Percentiles rank a stretch among this genome's conserved stretches.
These are phyloP conservation scores for Exserohilum turcica DNA, from an alignment of 2,329 filamentous ascomycete genomes.

Conservation along the genomic window DNA sequence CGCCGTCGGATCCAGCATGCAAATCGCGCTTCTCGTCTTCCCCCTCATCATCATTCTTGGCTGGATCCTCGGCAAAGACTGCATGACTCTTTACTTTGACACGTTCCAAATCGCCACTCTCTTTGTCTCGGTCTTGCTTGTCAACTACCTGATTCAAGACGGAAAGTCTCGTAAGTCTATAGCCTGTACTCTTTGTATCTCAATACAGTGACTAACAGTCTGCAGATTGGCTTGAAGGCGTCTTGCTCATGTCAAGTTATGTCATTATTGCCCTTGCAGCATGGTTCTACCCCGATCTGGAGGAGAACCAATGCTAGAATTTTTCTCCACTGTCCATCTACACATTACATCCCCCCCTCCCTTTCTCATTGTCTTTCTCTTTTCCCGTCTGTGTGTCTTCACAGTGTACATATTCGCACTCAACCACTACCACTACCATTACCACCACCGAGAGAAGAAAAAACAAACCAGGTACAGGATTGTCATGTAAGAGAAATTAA, in stretches of 20 bases:
- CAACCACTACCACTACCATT: too few species aligned
- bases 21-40: constrained; percentile 67
- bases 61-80: constrained; percentile 63
- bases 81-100: constrained; percentile 81
- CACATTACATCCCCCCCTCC: too few species aligned
- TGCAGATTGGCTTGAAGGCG: constrained; percentile 63
- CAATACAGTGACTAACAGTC: constrained; percentile 22
- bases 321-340: not conserved
- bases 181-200: too few species aligned
- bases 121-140: constrained; percentile 61
- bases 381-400: too few species aligned
- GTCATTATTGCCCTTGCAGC: constrained; percentile 66
- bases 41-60: constrained; percentile 65
- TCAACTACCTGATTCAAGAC: constrained; percentile 68
- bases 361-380: too few species aligned
- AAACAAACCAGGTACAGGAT: too few species aligned
- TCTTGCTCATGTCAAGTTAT: constrained; percentile 64
- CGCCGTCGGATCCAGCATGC: constrained; percentile 68
- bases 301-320: constrained; percentile 25
- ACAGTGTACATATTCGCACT: too few species aligned
- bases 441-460: too few species aligned
- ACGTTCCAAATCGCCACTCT: constrained; percentile 78
- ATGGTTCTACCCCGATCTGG: constrained; percentile 55
- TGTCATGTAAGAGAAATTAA: too few species aligned
- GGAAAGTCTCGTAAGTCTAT: constrained; percentile 56